phyloP scores from a whole-genome alignment of 345 rosid genomes.

The Eucalyptus tenuipes region DNA sequence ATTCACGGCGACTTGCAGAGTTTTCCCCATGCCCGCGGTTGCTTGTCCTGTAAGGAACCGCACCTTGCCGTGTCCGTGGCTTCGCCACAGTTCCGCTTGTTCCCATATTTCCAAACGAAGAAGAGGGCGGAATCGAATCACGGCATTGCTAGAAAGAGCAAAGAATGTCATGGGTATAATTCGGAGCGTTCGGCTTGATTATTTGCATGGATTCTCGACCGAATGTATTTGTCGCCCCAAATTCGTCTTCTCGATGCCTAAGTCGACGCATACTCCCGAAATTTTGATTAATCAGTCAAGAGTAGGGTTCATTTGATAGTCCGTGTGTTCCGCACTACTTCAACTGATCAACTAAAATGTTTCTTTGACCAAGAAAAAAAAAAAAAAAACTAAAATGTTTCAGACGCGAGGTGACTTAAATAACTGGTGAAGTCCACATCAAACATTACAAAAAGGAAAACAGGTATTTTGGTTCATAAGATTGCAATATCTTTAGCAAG shows the following conservation, averaged over 20 bases:
- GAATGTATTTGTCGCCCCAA: not conserved
- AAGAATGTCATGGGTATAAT: not conserved
- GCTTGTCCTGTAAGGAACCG: not conserved
- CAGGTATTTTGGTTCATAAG: not conserved
- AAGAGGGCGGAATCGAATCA: not conserved
- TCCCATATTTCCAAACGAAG: not conserved
- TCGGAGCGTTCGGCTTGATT: not conserved
- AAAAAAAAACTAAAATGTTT: not conserved
- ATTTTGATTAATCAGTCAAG: not conserved
- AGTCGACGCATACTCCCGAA: not conserved
- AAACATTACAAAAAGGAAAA: not conserved
- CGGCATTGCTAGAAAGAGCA: not conserved
- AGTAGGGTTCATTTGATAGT: not conserved
- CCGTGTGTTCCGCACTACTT: not conserved
- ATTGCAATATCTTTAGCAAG: not conserved
- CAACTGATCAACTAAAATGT: not conserved
- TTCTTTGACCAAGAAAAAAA: not conserved
- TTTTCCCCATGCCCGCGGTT: not conserved
- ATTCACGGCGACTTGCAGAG: not conserved
- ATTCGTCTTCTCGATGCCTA: not conserved
- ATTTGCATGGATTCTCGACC: not conserved
- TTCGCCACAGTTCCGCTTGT: not conserved
- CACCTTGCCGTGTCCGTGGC: not conserved
- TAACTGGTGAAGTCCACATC: accelerated
- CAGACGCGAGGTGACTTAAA: accelerated